These are phyloP conservation scores for Periglandula ipomoeae DNA, from an alignment of 2,329 filamentous ascomycete species.

Conservation along the genomic window DNA sequence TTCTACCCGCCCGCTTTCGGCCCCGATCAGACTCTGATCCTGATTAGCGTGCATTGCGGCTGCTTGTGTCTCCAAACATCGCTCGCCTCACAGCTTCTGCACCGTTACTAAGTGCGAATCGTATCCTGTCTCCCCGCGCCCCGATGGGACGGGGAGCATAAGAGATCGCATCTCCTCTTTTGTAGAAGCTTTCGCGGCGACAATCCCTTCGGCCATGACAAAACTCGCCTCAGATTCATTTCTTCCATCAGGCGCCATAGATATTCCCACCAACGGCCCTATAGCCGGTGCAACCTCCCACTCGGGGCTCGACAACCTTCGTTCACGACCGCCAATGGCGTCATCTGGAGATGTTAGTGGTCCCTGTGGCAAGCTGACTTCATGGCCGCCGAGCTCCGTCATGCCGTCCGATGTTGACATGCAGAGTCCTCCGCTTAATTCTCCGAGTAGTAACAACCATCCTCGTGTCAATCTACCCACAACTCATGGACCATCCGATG, in stretches of 20 bases:
- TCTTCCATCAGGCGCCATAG: conserved; percentile 29
- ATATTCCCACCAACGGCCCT: conserved; percentile 18
- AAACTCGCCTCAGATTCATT: conserved; percentile 34
- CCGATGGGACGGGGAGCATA: conserved; percentile 5
- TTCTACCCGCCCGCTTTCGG: conserved; percentile 1
- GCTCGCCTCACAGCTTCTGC: background rate
- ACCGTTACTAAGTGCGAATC: background rate
- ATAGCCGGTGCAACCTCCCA: conserved; percentile 2
- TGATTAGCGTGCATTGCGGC: background rate
- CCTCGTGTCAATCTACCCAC: background rate
- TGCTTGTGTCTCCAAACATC: background rate
- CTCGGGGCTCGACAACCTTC: conserved; percentile 4
- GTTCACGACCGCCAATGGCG: background rate
- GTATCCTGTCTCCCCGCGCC: background rate
- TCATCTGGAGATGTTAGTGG: background rate
- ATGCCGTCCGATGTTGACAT: background rate
- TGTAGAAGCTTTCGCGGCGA: background rate
- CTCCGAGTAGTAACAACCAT: background rate
- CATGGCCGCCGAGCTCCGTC: background rate
- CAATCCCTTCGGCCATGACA: conserved; percentile 22
- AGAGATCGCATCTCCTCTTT: background rate
- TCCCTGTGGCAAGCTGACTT: background rate
- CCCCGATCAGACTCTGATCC: background rate
- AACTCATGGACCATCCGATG: background rate
- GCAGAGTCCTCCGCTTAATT: conserved; percentile 2